Base-by-base conservation (phyloP, 2,329 filamentous ascomycete genomes). In the Apiospora arundinis region DNA sequence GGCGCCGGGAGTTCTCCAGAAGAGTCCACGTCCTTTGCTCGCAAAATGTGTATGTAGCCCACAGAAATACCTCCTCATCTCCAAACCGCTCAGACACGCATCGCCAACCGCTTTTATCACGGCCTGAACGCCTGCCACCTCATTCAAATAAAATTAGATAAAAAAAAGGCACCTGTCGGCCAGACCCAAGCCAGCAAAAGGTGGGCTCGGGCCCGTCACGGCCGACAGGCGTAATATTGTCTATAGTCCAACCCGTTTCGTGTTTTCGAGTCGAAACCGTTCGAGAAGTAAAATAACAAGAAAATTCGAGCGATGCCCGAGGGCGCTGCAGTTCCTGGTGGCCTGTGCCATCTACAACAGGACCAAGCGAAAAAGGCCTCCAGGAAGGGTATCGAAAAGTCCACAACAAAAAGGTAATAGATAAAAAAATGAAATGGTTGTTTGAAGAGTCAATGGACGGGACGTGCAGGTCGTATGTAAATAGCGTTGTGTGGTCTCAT, bases 361-460 rank as follows among this genome's bases (percentile, higher is more conserved):
- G 70, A 70, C 73, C 70, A 75, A 74, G 75, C 75, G 75, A 72
- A 75, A 66, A 70, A 72, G 71, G 75, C 78, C 79, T 81, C 80
- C 80, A 79, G 76, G 80, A 82, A 81, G 83, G 83, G 83, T 85
- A 85, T 85, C 83, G 82, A 83, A 84, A 40, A 40, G 56, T 63
- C 56, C 56, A 32, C 56, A 40, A 78, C 28, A 40, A 40, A 78
- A 63, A 14, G 40, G n/a, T 40, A 28, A 32, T 63, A 40, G 56
- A 78, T 82, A 79, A 73, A 74, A 70, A 76, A 75, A 76, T 21
- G 28, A 42, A 42, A 45, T 16, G 11, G 42, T 8, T 1, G 3
- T n/a, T 63, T 40, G 56, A 40, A 63, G 56, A 40, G 56, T 63
- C 78, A 78, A 77, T 74, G 75, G 75, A 73, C 76, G 74, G 72